A percentile compares a stretch with the other conserved stretches of the same genome.
Conservation (phyloP, 768 basidiomycete genomes). For the Pleurotus tuber-regium region DNA sequence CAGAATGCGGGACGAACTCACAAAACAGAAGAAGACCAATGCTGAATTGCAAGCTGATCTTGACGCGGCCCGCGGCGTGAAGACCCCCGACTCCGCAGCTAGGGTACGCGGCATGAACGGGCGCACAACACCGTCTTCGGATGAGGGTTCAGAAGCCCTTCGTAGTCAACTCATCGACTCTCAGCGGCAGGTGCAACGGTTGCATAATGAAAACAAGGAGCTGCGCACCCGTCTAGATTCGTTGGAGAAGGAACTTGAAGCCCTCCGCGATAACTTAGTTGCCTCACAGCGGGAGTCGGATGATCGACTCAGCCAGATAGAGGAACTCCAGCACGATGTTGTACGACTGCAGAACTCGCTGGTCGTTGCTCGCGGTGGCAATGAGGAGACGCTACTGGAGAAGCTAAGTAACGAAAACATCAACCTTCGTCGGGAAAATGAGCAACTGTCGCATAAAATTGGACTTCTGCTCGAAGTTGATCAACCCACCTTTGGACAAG, state of each 20-base stretch:
- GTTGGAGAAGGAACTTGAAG: conserved; percentile 73
- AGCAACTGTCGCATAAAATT: conserved; percentile 89
- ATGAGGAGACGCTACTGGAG: conserved; percentile 76
- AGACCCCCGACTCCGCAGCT: conserved; percentile 46
- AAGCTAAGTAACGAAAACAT: conserved; percentile 82
- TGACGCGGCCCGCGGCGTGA: conserved; percentile 57
- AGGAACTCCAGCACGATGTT: conserved; percentile 80
- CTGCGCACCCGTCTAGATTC: conserved; percentile 68
- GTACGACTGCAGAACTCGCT: conserved; percentile 73
- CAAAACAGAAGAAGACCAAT: conserved; percentile 84
- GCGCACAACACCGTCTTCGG: conserved; percentile 73
- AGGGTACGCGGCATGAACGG: conserved; percentile 58
- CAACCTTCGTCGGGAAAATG: conserved; percentile 78
- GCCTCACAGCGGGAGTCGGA: conserved; percentile 77
- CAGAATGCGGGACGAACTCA: conserved; percentile 92
- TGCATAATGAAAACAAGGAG: conserved; percentile 75
- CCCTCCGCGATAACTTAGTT: conserved; percentile 66
- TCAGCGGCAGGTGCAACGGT: conserved; percentile 71
- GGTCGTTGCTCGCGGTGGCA: conserved; percentile 69
- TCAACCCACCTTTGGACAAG: conserved; percentile 65
- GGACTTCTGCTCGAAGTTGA: conserved; percentile 85
- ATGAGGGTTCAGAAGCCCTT: conserved; percentile 63
- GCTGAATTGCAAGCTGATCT: conserved; percentile 81
- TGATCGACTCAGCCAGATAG: conserved; percentile 69
- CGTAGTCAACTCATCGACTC: conserved; percentile 74